Conservation (phyloP, 1,139 yeast genomes). For the Diutina rugosa region DNA sequence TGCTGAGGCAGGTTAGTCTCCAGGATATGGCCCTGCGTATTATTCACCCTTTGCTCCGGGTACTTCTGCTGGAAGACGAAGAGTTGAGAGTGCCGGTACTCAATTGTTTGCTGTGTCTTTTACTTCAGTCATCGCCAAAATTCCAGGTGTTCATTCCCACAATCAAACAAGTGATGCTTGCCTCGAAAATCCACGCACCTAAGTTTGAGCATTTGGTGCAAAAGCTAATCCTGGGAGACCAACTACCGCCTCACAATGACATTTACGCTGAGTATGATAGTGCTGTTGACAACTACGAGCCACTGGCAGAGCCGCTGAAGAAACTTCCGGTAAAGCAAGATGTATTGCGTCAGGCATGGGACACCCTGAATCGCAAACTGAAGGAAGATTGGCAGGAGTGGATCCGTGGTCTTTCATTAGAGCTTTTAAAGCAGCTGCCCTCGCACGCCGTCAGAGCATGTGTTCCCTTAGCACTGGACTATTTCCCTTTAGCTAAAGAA, state of each 20-base stretch:
- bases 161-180: slow-evolving; percentile 57
- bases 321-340: slow-evolving; percentile 74
- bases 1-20: slow-evolving; percentile 61
- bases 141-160: slow-evolving; percentile 83
- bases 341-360: slow-evolving; percentile 80
- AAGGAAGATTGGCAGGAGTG: slow-evolving; percentile 98
- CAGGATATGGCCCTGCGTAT: slow-evolving; percentile 87
- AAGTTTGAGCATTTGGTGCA: slow-evolving; percentile 72
- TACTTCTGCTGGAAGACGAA: slow-evolving; percentile 41
- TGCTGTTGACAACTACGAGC: slow-evolving; percentile 39
- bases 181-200: slow-evolving; percentile 55
- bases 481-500: slow-evolving; percentile 81
- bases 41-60: slow-evolving; percentile 74
- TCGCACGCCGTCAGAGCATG: slow-evolving; percentile 93
- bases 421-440: slow-evolving; percentile 81
- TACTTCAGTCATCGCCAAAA: slow-evolving; percentile 74
- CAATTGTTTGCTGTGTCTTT: slow-evolving; percentile 68
- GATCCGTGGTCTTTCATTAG: slow-evolving; percentile 80
- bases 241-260: slow-evolving; percentile 66
- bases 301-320: slow-evolving; percentile 53
- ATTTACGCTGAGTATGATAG: slow-evolving; percentile 58
- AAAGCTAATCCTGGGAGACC: slow-evolving; percentile 76
- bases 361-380: slow-evolving; percentile 76
- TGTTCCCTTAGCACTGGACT: slow-evolving; percentile 78
- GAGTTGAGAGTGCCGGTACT: slow-evolving; percentile 54